Evolutionary conservation across 768 basidiomycete genomes (phyloP).

Genomic region (Hortiboletus campestris): DNA sequence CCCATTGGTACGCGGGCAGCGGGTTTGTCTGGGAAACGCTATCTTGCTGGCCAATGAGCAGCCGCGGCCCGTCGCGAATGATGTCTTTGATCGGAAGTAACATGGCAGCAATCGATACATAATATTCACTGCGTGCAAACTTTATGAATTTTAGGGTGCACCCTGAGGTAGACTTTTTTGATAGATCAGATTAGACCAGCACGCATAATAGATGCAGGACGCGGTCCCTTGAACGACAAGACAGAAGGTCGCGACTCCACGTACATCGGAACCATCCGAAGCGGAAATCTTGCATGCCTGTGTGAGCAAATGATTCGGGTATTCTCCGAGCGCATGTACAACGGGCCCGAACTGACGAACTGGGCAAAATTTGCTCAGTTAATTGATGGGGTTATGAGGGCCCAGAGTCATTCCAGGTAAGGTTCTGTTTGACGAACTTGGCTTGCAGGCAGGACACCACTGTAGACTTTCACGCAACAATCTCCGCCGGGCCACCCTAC

Average conservation of each 20-base stretch:
- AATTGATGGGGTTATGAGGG: slow-evolving; percentile 12
- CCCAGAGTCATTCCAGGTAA: slow-evolving; percentile 7
- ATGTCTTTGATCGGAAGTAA: slow-evolving; percentile 25
- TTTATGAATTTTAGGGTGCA: slow-evolving; percentile 30
- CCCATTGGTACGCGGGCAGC: slow-evolving; percentile 12
- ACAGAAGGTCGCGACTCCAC: slow-evolving; percentile 1
- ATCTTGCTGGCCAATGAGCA: slow-evolving; percentile 12
- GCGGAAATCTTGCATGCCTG: slow-evolving; percentile 15
- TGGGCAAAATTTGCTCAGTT: background rate
- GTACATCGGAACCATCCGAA: slow-evolving; percentile 25
- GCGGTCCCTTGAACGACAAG: slow-evolving; percentile 11
- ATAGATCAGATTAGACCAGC: slow-evolving; percentile 11
- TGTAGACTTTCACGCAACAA: slow-evolving; percentile 19
- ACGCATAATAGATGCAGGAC: slow-evolving; percentile 11
- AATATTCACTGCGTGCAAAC: slow-evolving; percentile 28
- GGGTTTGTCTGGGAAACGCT: slow-evolving; percentile 21
- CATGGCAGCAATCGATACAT: slow-evolving; percentile 26
- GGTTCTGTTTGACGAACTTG: background rate
- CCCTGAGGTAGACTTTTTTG: slow-evolving; percentile 27
- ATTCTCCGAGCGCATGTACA: background rate
- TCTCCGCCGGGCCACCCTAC: slow-evolving; percentile 28
- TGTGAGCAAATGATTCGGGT: background rate
- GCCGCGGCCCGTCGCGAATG: slow-evolving; percentile 4
- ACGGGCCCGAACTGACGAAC: slow-evolving; percentile 24
- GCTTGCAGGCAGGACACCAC: background rate